Percentiles rank a stretch among this genome's conserved stretches.
Conservation (phyloP, 352 stramenopile species). For the Phytophthora colocasiae region DNA sequence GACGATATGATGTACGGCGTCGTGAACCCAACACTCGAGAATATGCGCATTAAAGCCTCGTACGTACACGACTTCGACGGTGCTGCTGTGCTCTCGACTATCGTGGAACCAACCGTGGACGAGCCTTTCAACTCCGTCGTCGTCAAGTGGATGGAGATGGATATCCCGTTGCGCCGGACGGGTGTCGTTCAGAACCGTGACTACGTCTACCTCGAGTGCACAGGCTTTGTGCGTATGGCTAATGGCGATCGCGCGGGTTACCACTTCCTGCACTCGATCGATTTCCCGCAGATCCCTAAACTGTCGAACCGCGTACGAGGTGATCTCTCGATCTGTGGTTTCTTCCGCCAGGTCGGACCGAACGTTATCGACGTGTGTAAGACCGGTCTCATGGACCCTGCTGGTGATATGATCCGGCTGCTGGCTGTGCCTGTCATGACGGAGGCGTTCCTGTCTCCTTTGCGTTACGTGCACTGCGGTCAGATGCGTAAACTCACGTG, state of each 20-base stretch:
- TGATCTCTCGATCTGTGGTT: constrained; percentile 56
- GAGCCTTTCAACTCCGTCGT: constrained; percentile 45
- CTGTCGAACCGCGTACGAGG: constrained; percentile 47
- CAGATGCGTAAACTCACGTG: constrained; percentile 78
- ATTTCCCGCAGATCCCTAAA: constrained; percentile 51
- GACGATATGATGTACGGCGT: constrained; percentile 56
- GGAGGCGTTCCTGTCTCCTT: constrained; percentile 45
- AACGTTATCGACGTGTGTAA: constrained; percentile 59
- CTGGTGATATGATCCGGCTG: constrained; percentile 50
- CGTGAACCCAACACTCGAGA: constrained; percentile 42
- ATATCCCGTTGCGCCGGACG: constrained; percentile 42
- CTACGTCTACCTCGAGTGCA: constrained; percentile 68
- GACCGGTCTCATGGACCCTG: constrained; percentile 41
- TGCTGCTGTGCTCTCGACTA: constrained; percentile 42
- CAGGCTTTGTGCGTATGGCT: constrained; percentile 43
- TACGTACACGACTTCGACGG: constrained; percentile 46
- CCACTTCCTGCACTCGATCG: constrained; percentile 69
- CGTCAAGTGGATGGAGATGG: constrained; percentile 55
- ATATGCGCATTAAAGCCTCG: constrained; percentile 49
- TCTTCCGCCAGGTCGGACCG: constrained; percentile 56
- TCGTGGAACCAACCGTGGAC: constrained; percentile 37
- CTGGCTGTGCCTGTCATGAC: constrained; percentile 46
- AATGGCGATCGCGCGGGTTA: constrained; percentile 67
- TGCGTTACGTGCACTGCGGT: constrained; percentile 52
- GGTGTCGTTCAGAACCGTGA: constrained; percentile 62